Conservation (phyloP, 2,329 filamentous ascomycete genomes). For the Colletotrichum euphorbiae region DNA sequence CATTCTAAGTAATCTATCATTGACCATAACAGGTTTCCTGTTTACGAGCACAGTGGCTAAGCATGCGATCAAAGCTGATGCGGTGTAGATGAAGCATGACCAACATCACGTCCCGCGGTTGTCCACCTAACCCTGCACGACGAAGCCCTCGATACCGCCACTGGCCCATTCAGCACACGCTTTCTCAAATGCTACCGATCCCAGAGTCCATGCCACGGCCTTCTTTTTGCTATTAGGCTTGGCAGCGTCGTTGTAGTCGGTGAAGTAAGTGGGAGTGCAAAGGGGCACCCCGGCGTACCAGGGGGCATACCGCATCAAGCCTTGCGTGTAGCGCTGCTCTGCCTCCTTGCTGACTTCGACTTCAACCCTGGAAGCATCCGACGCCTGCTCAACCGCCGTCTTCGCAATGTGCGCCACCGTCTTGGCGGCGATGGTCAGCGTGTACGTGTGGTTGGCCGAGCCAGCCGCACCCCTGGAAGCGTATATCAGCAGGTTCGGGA, state of each 20-base stretch:
- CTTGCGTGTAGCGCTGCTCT: neutral
- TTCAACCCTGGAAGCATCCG: neutral
- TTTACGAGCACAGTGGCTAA: too few relatives aligned
- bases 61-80: too few relatives aligned
- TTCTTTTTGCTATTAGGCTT: neutral
- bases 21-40: too few relatives aligned
- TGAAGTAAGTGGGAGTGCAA: neutral
- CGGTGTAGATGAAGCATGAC: too few relatives aligned
- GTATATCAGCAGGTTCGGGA: conserved; percentile 57
- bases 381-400: neutral
- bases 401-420: conserved; percentile 5
- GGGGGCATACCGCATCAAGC: neutral
- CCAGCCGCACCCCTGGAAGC: neutral
- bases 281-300: neutral
- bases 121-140: neutral
- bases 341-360: neutral
- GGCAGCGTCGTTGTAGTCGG: neutral
- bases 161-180: neutral
- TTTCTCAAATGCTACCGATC: neutral
- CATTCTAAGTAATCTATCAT: too few relatives aligned
- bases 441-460: neutral
- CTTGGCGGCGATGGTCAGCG: neutral
- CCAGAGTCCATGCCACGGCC: neutral
- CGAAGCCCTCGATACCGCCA: neutral
- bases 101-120: too few relatives aligned